These are phyloP conservation scores for Venturia asperata DNA, from an alignment of 2,329 filamentous ascomycete genomes.

Conservation along the genomic window DNA sequence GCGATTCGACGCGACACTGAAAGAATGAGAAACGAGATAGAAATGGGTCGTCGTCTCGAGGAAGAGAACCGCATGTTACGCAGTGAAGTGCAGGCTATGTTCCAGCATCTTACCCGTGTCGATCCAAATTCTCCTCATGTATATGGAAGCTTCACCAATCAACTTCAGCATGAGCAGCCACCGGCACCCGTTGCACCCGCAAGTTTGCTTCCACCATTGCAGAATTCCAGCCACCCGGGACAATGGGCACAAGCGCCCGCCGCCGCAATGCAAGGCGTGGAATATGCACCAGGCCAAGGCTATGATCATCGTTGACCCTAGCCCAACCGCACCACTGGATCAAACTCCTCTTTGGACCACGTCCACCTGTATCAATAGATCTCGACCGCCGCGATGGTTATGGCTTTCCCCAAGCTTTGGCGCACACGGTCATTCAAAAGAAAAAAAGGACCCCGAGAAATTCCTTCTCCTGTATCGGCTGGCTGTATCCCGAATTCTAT, in stretches of 20 bases:
- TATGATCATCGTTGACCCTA: slow-evolving; percentile 6
- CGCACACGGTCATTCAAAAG: background rate
- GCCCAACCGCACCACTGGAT: background rate
- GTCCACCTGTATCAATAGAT: slow-evolving; percentile 5
- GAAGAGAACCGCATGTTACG: slow-evolving; percentile 43
- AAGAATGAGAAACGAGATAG: slow-evolving; percentile 34
- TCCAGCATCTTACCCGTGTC: slow-evolving; percentile 39
- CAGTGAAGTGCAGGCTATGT: slow-evolving; percentile 41
- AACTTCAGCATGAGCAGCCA: slow-evolving; percentile 15
- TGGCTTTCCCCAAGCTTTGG: background rate
- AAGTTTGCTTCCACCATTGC: slow-evolving; percentile 30
- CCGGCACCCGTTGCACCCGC: background rate
- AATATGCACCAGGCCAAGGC: slow-evolving; percentile 31
- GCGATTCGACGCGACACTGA: slow-evolving; percentile 40
- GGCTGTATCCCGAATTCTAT: background rate
- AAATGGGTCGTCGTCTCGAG: slow-evolving; percentile 21
- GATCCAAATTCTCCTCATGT: slow-evolving; percentile 42
- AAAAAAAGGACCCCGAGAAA: background rate
- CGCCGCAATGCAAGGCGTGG: slow-evolving; percentile 44
- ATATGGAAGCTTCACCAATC: slow-evolving; percentile 33
- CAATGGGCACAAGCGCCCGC: slow-evolving; percentile 29
- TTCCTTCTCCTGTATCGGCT: background rate
- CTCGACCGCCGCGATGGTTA: slow-evolving; percentile 9
- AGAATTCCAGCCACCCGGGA: slow-evolving; percentile 29
- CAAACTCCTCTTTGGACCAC: background rate